Base-by-base conservation (phyloP, 768 basidiomycete species). In the Mycena leptocephala region DNA sequence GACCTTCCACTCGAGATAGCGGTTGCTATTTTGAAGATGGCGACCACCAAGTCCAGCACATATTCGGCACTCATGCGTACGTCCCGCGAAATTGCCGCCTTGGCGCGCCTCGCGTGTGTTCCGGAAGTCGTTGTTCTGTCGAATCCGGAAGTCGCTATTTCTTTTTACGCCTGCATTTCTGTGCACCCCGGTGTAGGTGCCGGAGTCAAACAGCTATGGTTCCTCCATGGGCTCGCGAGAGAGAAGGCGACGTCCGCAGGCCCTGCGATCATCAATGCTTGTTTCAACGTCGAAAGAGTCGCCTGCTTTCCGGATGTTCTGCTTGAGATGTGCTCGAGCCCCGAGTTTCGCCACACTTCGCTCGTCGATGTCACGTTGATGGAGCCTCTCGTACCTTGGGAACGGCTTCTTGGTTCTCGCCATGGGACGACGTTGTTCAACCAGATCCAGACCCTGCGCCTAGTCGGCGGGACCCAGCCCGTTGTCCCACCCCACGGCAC, bases 11-110 rank as follows among this genome's bases (percentile, higher is more conserved):
- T 35, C 22, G 75, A 76, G 24, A 62, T 76, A 5, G 58, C 58
- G 0, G 7, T 72, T 5, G 30, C 48, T 0, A 76, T 76, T 26
- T 39, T 76, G 35, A 76, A 72, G 28, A 1, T 69, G 11, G 75
- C 75, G 2, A 62, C 70, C 10, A 64, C 58, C 0, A 72, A 69
- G 32, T 69, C 70, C 2, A 64, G 75, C 28, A 43, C 70, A 1
- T 76, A 76, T 35, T 39, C 75, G 1, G 48, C 51, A 7, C 70
- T 76, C 24, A 72, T 76, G 75, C 51, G 59, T 5, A 72, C 75
- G 0, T 76, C 65, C 16, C 70, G 59, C 5, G 18, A 5, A 7
- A 35, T 76, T 11, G 75, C 75, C 24, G 30, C 6, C 16, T 37
- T 76, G 6, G 75, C 66, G 20, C 75, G 75, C 26, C 0, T 63